Evolutionary conservation across 139 green algal genomes (phyloP).

Genomic region (Chlamydomonas incerta): DNA sequence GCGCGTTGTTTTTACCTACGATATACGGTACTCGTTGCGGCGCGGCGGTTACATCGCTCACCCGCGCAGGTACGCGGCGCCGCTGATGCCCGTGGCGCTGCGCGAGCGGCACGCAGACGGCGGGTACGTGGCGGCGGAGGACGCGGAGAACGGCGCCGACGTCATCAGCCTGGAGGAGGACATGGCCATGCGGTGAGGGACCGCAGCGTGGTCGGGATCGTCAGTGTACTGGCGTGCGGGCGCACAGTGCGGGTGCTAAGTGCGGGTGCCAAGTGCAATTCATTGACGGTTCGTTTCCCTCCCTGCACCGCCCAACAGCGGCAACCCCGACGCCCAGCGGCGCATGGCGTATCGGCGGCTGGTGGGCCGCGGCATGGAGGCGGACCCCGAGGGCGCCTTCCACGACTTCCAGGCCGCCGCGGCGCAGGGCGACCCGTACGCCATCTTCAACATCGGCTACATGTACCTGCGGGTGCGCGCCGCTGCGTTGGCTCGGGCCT

Average conservation of each 20-base stretch:
- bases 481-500: not conserved
- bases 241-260: not conserved
- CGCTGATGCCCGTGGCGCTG: constrained; percentile 44
- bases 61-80: constrained; percentile 6
- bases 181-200: constrained; percentile 50
- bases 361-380: constrained; percentile 66
- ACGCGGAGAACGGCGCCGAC: constrained; percentile 47
- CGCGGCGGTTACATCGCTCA: no score
- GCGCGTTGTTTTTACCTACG: no score
- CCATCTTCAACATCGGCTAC: constrained; percentile 77
- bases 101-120: constrained; percentile 39
- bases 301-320: no score
- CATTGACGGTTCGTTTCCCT: no score
- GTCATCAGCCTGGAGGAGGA: constrained; percentile 63
- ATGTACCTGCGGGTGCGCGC: constrained; percentile 66
- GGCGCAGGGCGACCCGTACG: constrained; percentile 64
- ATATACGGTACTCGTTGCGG: no score
- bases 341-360: constrained; percentile 72
- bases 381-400: constrained; percentile 61
- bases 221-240: no score
- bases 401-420: constrained; percentile 68
- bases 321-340: constrained; percentile 54
- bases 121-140: constrained; percentile 35
- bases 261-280: no score
- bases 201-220: no score